Conservation (phyloP, 192 early-diverging fungal genomes). For the Coemansia sp. region DNA sequence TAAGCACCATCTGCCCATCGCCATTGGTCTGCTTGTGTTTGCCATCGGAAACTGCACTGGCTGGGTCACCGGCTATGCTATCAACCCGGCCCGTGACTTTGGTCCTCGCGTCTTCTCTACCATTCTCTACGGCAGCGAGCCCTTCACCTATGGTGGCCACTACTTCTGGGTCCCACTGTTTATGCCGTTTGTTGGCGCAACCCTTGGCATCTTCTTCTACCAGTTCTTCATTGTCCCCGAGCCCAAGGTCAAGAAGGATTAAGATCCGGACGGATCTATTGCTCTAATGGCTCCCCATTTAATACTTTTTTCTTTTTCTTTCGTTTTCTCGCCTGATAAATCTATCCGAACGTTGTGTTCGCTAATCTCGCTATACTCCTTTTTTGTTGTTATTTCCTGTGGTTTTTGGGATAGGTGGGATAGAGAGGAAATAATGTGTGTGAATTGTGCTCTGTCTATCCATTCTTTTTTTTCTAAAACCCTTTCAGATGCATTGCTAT, state of each 20-base stretch:
- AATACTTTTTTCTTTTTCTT: background rate
- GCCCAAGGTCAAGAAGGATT: constrained; percentile 49
- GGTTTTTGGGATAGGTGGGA: background rate
- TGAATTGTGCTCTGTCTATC: no score
- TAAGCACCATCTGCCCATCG: constrained; percentile 57
- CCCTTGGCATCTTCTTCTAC: constrained; percentile 61
- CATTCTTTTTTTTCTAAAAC: no score
- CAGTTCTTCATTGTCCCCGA: constrained; percentile 61
- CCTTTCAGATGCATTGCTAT: no score
- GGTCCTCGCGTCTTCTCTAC: constrained; percentile 75
- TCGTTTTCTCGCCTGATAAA: background rate
- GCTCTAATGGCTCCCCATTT: no score
- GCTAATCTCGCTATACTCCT: background rate
- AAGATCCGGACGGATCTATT: background rate
- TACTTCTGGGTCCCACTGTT: constrained; percentile 74
- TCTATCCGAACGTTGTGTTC: no score
- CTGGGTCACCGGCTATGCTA: constrained; percentile 66
- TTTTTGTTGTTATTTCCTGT: background rate
- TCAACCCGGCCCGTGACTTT: constrained; percentile 82
- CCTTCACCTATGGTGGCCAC: constrained; percentile 67
- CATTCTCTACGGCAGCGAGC: constrained; percentile 64
- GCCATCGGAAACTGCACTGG: constrained; percentile 66
- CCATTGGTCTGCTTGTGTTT: constrained; percentile 63
- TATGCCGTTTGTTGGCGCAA: constrained; percentile 68
- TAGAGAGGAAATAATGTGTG: background rate